Evolutionary conservation across 345 rosid species (phyloP).

Genomic region (Camelina sativa): DNA sequence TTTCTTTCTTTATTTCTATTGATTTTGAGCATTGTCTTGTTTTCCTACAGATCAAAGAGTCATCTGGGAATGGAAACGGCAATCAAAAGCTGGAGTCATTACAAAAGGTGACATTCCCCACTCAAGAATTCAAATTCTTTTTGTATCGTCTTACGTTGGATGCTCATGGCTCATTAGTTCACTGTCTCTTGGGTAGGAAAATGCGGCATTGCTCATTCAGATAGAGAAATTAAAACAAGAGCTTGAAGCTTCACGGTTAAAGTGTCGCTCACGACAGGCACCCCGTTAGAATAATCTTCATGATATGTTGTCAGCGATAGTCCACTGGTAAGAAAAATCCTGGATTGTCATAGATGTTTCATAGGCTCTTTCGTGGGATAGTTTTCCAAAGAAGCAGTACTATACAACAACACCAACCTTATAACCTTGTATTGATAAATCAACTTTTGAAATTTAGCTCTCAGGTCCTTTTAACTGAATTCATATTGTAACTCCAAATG

Average conservation of each 20-base stretch:
- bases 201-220: conserved; percentile 51
- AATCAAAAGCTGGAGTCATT: conserved; percentile 53
- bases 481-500: not conserved
- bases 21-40: conserved; percentile 12
- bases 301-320: not conserved
- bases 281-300: conserved; percentile 12
- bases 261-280: conserved; percentile 44
- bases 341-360: not conserved
- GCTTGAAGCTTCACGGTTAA: conserved; percentile 53
- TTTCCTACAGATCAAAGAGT: conserved; percentile 58
- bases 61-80: conserved; percentile 44
- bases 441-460: not conserved
- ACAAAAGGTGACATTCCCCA: conserved; percentile 56
- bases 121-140: not conserved
- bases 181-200: conserved; percentile 55
- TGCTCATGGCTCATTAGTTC: conserved; percentile 23
- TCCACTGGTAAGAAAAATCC: conserved; percentile 26
- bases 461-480: not conserved
- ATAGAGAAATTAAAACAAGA: conserved; percentile 57
- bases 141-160: not conserved
- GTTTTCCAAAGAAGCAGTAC: not conserved
- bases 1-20: not conserved
- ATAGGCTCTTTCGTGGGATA: conserved; percentile 6
- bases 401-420: conserved; percentile 29
- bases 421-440: conserved; percentile 7